A percentile compares a stretch with the other conserved stretches of the same genome.
These are phyloP conservation scores for Globisporangium okanoganense DNA, from an alignment of 352 stramenopile species.

Conservation along the genomic window DNA sequence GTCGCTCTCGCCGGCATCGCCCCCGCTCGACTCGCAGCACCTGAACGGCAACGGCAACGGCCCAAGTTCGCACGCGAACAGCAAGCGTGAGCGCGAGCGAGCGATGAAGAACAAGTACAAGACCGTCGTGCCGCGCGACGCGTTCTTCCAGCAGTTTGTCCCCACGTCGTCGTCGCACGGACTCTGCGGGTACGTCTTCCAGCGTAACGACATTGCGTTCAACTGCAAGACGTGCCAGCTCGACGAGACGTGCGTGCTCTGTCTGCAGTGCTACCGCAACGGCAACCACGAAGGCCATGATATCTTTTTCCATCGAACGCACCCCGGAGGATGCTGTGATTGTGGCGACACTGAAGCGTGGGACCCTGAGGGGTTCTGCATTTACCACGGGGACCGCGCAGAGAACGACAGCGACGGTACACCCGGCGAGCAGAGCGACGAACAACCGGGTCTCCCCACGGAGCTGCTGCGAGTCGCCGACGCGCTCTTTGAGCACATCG, in stretches of 20 bases:
- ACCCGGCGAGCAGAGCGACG: constrained; percentile 18
- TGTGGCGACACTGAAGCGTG: constrained; percentile 98
- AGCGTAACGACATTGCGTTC: constrained; percentile 97
- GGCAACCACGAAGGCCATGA: constrained; percentile 95
- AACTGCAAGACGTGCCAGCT: constrained; percentile 98
- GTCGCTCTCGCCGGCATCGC: constrained; percentile 16
- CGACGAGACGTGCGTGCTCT: constrained; percentile 97
- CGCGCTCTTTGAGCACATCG: constrained; percentile 65
- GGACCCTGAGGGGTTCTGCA: constrained; percentile 93
- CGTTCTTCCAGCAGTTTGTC: constrained; percentile 60
- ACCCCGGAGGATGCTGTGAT: constrained; percentile 93
- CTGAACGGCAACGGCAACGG: constrained; percentile 1
- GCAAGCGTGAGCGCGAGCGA: constrained; percentile 10
- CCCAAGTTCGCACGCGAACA: neutral
- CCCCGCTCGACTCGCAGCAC: constrained; percentile 13
- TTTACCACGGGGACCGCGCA: constrained; percentile 70
- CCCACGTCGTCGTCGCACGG: constrained; percentile 45
- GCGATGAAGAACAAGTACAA: constrained; percentile 9
- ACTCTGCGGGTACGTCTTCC: constrained; percentile 96
- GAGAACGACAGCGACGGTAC: constrained; percentile 15
- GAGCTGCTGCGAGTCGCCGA: constrained; percentile 52
- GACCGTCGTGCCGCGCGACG: constrained; percentile 32
- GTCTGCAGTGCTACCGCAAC: constrained; percentile 94
- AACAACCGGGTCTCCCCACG: constrained; percentile 23
- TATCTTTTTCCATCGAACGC: constrained; percentile 81